Conservation (phyloP, 2,329 filamentous ascomycete genomes). For the Plectosphaerella sp. region DNA sequence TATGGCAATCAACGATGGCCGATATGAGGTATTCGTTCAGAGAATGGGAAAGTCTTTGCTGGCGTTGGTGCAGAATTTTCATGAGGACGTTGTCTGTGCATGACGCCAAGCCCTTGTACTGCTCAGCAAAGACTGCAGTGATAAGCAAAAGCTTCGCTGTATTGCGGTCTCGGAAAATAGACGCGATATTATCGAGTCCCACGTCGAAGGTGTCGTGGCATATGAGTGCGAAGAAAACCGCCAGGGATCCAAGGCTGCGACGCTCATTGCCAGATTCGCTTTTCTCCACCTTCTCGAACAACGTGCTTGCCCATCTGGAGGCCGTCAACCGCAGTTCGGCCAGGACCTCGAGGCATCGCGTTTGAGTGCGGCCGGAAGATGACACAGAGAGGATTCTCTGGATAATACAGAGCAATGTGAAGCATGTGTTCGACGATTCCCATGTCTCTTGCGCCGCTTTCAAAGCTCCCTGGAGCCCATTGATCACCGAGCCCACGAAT, state of each 20-base stretch:
- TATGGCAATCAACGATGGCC: neutral
- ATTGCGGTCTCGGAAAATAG: neutral
- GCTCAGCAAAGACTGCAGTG: neutral
- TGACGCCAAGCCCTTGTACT: neutral
- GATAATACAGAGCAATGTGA: no score
- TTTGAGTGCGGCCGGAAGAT: neutral
- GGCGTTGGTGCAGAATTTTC: neutral
- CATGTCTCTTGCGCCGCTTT: no score
- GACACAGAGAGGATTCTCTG: neutral
- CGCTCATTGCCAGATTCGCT: neutral
- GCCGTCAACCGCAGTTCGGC: neutral
- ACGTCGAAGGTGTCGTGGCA: neutral
- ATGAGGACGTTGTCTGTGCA: neutral
- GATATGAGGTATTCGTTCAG: neutral
- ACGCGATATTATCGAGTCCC: neutral
- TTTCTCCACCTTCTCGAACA: neutral
- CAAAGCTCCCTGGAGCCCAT: no score
- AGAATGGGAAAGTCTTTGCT: neutral
- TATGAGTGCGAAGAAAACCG: neutral
- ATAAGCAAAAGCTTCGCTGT: neutral
- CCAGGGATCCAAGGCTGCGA: neutral
- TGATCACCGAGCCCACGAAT: no score
- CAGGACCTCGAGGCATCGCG: neutral
- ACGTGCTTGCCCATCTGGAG: neutral
- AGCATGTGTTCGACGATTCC: no score